Percentiles rank a stretch among this genome's conserved stretches.
These are phyloP conservation scores for Alternaria triticina DNA, from an alignment of 2,329 filamentous ascomycete species.

Conservation along the genomic window DNA sequence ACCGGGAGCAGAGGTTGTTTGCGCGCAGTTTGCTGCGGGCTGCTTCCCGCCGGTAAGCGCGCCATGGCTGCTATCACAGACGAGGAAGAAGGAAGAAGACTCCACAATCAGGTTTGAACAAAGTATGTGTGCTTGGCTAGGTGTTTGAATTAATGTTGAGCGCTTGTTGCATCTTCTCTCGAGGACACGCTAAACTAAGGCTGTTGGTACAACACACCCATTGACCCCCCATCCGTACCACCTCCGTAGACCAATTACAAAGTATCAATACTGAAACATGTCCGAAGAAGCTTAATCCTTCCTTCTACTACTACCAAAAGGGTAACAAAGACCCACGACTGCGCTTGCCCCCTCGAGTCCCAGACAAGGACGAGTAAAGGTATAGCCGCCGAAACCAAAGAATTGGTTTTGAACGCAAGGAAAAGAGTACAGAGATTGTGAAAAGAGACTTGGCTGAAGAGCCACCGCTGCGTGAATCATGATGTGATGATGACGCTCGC, in stretches of 20 bases:
- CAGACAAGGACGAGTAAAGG: conserved; percentile 29
- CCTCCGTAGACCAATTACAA: conserved; percentile 22
- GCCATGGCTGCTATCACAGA: background rate
- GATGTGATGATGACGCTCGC: conserved; percentile 28
- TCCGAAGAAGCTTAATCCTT: conserved; percentile 13
- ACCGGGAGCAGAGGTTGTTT: background rate
- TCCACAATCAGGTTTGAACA: background rate
- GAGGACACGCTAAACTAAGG: conserved; percentile 9
- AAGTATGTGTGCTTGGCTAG: conserved; percentile 2
- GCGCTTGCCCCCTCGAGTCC: conserved; percentile 37
- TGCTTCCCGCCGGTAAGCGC: background rate
- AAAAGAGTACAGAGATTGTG: conserved; percentile 14
- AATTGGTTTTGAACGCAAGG: conserved; percentile 29
- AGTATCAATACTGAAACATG: conserved; percentile 29
- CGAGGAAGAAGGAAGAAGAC: background rate
- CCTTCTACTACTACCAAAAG: conserved; percentile 8
- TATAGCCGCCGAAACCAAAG: conserved; percentile 43
- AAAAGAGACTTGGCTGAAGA: conserved; percentile 40
- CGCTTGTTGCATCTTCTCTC: background rate
- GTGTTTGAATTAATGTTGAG: conserved; percentile 1
- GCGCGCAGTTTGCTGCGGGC: background rate
- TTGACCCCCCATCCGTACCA: conserved; percentile 3
- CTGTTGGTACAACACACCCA: conserved; percentile 15
- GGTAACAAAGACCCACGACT: conserved; percentile 33
- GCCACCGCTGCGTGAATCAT: conserved; percentile 37